phyloP scores from a whole-genome alignment of 2,329 filamentous ascomycete genomes.

The Canariomyces notabilis region DNA sequence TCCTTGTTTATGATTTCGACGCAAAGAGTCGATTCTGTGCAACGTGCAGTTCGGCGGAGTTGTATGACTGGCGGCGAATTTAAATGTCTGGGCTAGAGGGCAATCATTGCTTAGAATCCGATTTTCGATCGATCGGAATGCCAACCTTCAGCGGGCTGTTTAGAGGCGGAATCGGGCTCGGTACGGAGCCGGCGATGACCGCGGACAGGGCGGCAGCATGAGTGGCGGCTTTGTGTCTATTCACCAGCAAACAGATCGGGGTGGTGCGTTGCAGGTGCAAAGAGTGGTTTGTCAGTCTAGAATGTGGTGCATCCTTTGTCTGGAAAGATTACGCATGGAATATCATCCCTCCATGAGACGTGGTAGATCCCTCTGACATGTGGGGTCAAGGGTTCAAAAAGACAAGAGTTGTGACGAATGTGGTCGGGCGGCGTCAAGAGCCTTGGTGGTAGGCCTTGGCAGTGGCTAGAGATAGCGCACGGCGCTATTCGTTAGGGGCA shows the following conservation, averaged over 20 bases:
- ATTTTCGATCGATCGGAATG: no score
- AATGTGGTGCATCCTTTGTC: slow-evolving; percentile 6
- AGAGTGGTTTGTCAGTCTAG: neutral
- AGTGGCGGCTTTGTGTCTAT: neutral
- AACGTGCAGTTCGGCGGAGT: no score
- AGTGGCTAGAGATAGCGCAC: no score
- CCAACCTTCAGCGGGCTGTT: neutral
- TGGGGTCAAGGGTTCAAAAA: neutral
- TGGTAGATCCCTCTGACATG: neutral
- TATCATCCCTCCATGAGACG: neutral
- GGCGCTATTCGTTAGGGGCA: no score
- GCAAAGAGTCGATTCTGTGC: no score
- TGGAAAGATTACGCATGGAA: neutral
- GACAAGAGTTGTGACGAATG: neutral
- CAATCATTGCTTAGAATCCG: neutral
- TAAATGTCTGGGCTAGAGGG: neutral
- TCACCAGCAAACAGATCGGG: neutral
- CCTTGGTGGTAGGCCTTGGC: neutral
- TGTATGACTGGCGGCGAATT: no score
- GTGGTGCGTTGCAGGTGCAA: neutral
- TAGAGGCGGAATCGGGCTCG: neutral
- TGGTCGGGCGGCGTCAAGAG: neutral
- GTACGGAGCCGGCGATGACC: neutral
- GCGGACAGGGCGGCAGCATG: neutral
- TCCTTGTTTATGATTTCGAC: neutral